Conservation (phyloP, 176 grass and related monocot species). For the Themeda triandra region DNA sequence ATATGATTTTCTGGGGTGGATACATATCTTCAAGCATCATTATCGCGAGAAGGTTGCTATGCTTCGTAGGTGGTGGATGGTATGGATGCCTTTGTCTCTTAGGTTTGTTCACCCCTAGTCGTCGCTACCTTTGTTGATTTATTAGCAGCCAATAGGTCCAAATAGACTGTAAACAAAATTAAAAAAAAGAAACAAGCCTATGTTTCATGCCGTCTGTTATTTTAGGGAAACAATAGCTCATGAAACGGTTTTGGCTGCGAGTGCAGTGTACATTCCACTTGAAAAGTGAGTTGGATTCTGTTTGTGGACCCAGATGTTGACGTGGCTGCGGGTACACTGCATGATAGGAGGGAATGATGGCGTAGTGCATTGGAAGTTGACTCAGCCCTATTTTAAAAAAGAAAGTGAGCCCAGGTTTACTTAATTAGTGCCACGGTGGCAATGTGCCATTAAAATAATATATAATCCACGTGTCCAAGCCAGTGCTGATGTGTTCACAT, state of each 20-base stretch:
- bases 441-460: neutral
- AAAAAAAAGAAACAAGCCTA: neutral
- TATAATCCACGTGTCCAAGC: neutral
- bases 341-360: conserved; percentile 4
- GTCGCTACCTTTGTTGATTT: too few species aligned
- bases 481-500: neutral
- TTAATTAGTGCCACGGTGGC: neutral
- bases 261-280: conserved; percentile 24
- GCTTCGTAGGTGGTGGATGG: too few species aligned
- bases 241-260: conserved; percentile 18
- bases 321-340: conserved; percentile 10
- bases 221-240: neutral
- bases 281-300: conserved; percentile 15
- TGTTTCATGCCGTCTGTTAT: neutral
- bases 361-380: conserved; percentile 37
- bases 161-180: neutral
- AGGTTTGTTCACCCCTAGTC: too few species aligned
- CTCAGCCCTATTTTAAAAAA: conserved; percentile 24
- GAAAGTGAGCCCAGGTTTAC: neutral
- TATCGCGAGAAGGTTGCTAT: too few species aligned
- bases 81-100: too few species aligned
- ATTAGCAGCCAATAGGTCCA: too few species aligned
- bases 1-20: too few species aligned
- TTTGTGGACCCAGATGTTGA: neutral
- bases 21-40: too few species aligned